Base-by-base conservation (phyloP, 78 protist genomes). In the Cavenderia fasciculata region DNA sequence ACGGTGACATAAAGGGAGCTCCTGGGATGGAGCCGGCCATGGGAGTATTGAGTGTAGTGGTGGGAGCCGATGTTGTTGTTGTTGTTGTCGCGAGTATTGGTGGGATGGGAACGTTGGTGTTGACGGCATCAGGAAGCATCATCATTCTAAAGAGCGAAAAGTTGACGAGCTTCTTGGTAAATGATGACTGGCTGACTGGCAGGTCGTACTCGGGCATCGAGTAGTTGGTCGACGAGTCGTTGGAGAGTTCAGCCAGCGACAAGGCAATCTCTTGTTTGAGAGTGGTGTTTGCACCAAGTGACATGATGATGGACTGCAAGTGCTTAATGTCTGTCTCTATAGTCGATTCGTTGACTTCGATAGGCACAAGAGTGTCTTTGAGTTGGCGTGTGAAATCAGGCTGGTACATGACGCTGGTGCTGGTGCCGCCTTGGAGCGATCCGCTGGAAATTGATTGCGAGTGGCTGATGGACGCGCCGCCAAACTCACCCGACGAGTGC, bases 81-180 rank as follows among this genome's bases (percentile, higher is more conserved):
- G 41, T 69, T 14, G 57, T 46, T 46, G 57, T 46, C 57, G 23
- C 23, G 46, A 69, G 38, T n/a, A 29, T 62, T 56, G 72, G 72
- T 14, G 89, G 89, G 3, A 79, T 36, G 1, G 89, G 89, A 1
- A 79, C 43, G 19, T 18, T 14, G 8, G 4, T 21, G 25, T 40
- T 21, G 27, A 51, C 54, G 31, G 75, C 77, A 56, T 79, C 41
- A 5, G 47, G 31, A 2, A 79, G 33, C 89, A 79, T 79, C 89
- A 79, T 65, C 76, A 79, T 51, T 18, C 76, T 19, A 19, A 79
- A 66, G 25, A 68, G 52, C 29, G 46, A 40, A 31, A 79, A 79
- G 65, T 79, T 79, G 1, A 57, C 25, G 51, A 65, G 19, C 34
- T 79, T 57, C 44, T 79, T 79, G 6, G 18, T 19, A 34, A 63